Base-by-base conservation (phyloP, 306 rosid species). In the Hippophae gyantsensis region DNA sequence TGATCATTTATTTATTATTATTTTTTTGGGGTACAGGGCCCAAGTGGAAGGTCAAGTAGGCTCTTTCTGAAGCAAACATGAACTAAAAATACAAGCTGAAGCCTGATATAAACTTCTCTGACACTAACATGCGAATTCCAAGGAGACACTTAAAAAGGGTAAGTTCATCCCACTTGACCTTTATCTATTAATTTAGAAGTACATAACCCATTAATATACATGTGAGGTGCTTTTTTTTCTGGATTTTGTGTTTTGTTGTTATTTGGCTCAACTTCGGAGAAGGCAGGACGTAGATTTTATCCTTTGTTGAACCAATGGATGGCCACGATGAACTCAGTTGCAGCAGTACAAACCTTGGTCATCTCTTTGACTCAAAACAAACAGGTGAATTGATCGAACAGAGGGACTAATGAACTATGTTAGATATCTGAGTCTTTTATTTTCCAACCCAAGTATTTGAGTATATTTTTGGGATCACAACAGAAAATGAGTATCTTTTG, bases 121-220 rank as follows among this genome's bases (percentile, higher is more conserved):
- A 43, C 25, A 60, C 14, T 65, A 71, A 54, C 72, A 69, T 43
- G 74, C 47, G 55, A 44, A 54, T 56, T 42, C 48, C 51, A 13
- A 25, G 80, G 74, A 40, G 73, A 73, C 82, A 71, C 43, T 27
- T 27, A 11, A 55, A 62, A 53, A 32, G 38, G 71, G 66, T 54
- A 62, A 18, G n/a, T 52, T 55, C 51, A 58, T 54, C 71, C 64
- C 59, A 42, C 60, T 58, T 63, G 55, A 52, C 47, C 50, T 56
- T 57, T 71, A 10, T 27, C 9, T 23, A 56, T 52, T 74, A 32
- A 13, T 56, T 26, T 12, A 7, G 13, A 9, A 11, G 25, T 12
- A 7, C 43, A 13, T 3, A 42, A 8, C 10, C 32, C 40, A 18
- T 3, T 38, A 58, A 14, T 41, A 49, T 54, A 51, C 48, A 62